A percentile compares a stretch with the other conserved stretches of the same genome.
Evolutionary conservation across 2,329 filamentous ascomycete genomes (phyloP).

Genomic region (Epichloe uncinata): DNA sequence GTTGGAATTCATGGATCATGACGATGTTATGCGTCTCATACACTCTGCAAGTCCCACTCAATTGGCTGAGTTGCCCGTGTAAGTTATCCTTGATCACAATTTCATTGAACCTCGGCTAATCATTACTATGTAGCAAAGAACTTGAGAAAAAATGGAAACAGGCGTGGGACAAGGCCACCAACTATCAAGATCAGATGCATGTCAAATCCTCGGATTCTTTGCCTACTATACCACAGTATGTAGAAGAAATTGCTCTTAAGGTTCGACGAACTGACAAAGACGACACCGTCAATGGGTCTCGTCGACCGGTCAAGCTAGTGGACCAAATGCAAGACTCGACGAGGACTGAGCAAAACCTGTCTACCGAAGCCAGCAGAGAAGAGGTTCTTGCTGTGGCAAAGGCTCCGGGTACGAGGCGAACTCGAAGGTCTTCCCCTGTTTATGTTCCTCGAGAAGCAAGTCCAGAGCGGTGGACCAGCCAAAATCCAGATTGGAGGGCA

Average conservation of each 20-base stretch:
- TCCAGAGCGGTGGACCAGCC: slow-evolving; percentile 33
- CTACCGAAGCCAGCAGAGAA: not conserved
- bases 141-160: not conserved
- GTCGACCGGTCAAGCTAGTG: not conserved
- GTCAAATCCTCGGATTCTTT: not conserved
- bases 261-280: not conserved
- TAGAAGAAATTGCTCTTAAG: not conserved
- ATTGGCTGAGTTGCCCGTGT: not conserved
- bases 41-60: not conserved
- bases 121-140: not conserved
- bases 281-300: not conserved
- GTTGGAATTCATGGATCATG: slow-evolving; percentile 10
- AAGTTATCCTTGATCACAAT: not conserved
- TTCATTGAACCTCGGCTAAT: not conserved
- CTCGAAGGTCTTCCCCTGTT: slow-evolving; percentile 11
- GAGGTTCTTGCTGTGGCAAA: not conserved
- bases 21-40: not conserved
- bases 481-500: slow-evolving; percentile 36
- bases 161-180: not conserved
- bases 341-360: not conserved
- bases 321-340: slow-evolving; percentile 2
- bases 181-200: not conserved
- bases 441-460: slow-evolving; percentile 5
- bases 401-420: slow-evolving; percentile 12
- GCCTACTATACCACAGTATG: not conserved